Percentiles rank a stretch among this genome's conserved stretches.
Conservation (phyloP, 495 filamentous ascomycete genomes). For the Aspergillus hancockii region DNA sequence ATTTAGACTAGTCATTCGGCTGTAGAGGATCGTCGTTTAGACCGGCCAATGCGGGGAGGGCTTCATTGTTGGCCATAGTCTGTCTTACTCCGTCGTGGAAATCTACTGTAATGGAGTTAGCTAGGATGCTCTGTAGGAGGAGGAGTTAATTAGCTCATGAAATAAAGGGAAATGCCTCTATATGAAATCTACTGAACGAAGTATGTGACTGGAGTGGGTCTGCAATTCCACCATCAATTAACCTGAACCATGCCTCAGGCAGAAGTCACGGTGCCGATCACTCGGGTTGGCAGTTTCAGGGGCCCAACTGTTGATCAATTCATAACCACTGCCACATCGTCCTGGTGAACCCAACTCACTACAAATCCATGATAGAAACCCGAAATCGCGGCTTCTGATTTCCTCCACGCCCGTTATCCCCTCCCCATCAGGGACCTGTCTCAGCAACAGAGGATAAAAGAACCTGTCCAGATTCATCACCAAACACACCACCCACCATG, state of each 20-base stretch:
- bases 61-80: not conserved
- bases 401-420: not conserved
- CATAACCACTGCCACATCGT: not conserved
- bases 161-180: too few relatives aligned
- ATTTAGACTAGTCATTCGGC: not conserved
- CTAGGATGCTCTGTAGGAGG: too few relatives aligned
- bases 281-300: not conserved
- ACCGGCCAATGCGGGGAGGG: not conserved
- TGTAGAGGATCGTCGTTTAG: not conserved
- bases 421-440: not conserved
- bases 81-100: too few relatives aligned
- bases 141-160: too few relatives aligned
- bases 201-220: constrained; percentile 1
- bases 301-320: not conserved
- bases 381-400: not conserved
- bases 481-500: constrained; percentile 16
- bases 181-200: too few relatives aligned
- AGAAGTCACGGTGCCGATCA: not conserved
- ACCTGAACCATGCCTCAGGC: not conserved
- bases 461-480: too few relatives aligned
- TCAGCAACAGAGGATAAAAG: not conserved
- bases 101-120: too few relatives aligned
- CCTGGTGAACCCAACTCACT: not conserved
- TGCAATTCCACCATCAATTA: not conserved
- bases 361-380: not conserved